Evolutionary conservation across 208 protist genomes (phyloP).

Genomic region (Acanthamoeba culbertsoni): DNA sequence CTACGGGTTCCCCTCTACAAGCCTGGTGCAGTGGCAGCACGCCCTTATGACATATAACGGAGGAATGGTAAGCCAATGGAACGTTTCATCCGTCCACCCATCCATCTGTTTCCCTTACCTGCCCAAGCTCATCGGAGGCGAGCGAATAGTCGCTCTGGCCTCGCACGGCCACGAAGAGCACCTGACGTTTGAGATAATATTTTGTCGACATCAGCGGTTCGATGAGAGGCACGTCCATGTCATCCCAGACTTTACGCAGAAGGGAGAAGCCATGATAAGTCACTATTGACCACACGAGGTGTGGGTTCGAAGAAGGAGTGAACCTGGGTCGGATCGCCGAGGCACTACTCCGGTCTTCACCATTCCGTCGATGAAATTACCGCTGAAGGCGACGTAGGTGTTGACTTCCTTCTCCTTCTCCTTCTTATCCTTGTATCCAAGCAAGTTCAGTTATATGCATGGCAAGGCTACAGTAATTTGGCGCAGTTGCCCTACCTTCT

Average conservation of each 20-base stretch:
- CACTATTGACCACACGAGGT: too few relatives aligned
- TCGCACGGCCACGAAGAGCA: constrained; percentile 30
- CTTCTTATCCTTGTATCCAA: neutral
- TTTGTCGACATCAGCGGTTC: neutral
- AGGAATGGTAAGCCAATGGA: too few relatives aligned
- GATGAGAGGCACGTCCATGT: constrained; percentile 27
- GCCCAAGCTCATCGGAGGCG: neutral
- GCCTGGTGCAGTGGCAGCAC: constrained; percentile 32
- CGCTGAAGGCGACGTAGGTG: neutral
- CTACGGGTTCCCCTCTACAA: neutral
- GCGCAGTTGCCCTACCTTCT: neutral
- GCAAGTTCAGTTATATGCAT: neutral
- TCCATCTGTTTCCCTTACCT: too few relatives aligned
- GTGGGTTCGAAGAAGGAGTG: neutral
- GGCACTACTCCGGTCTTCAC: constrained; percentile 29
- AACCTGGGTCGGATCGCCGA: neutral
- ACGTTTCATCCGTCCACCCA: too few relatives aligned
- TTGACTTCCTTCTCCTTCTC: constrained; percentile 55
- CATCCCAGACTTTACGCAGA: neutral
- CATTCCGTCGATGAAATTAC: neutral
- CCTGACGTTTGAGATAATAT: neutral
- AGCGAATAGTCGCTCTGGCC: constrained; percentile 36
- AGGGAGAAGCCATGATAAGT: neutral
- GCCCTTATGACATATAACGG: too few relatives aligned
- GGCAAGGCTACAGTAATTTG: neutral